Conservation (phyloP, 139 green algal species). For the Yamagishiella unicocca region DNA sequence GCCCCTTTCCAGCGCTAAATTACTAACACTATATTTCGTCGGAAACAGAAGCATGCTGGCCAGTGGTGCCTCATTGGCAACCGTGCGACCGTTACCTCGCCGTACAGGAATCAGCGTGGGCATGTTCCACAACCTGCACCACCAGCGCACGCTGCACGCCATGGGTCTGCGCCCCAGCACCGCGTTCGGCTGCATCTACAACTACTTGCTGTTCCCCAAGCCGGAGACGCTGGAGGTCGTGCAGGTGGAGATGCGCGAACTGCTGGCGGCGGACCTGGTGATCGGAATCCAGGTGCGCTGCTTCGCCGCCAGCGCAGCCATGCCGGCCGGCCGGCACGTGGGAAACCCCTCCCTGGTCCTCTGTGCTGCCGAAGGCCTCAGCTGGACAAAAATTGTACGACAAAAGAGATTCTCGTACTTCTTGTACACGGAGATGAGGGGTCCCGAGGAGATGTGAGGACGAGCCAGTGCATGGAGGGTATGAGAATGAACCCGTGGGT, state of each 20-base stretch:
- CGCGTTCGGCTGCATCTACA: constrained; percentile 6
- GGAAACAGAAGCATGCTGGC: background rate
- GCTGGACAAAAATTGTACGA: no score
- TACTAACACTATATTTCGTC: background rate
- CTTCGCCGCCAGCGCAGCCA: background rate
- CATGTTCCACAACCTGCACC: constrained; percentile 8
- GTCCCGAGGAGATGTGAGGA: no score
- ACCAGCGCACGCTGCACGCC: background rate
- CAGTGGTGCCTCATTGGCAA: background rate
- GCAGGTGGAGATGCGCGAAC: background rate
- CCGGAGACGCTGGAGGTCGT: constrained; percentile 1
- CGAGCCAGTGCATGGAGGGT: no score
- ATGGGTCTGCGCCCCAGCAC: background rate
- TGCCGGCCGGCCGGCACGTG: background rate
- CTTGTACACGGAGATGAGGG: no score
- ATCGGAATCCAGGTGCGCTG: background rate
- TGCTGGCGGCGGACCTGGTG: background rate
- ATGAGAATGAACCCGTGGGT: no score
- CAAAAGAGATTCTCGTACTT: no score
- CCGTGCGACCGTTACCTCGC: background rate
- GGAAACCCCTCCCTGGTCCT: background rate
- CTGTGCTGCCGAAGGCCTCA: background rate
- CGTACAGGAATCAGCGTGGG: background rate
- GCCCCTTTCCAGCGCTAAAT: background rate
- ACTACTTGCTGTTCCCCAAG: constrained; percentile 9